Conservation (phyloP, 2,329 filamentous ascomycete species). For the Calonectria fujianensis region DNA sequence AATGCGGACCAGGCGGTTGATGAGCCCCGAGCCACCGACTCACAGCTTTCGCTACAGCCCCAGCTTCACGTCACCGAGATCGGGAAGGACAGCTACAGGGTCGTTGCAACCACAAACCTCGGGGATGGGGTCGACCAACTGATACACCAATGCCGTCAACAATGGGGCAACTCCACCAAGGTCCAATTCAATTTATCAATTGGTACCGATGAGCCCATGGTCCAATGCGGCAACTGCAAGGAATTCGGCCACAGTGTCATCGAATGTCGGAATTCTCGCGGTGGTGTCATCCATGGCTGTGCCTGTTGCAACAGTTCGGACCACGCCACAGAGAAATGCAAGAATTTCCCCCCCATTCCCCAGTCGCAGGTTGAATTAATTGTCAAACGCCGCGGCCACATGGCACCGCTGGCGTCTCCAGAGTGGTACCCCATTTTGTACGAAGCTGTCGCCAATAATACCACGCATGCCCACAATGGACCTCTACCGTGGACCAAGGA, state of each 20-base stretch:
- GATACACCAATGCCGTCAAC: background rate
- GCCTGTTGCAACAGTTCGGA: background rate
- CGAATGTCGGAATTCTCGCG: background rate
- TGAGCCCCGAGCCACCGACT: background rate
- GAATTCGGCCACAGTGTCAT: background rate
- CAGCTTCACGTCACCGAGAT: background rate
- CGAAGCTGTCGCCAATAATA: background rate
- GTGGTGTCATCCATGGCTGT: background rate
- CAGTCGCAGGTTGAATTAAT: background rate
- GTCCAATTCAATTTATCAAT: background rate
- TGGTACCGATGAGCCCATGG: background rate
- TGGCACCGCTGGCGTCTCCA: background rate
- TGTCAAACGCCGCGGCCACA: background rate
- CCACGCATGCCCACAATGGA: background rate
- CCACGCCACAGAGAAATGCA: background rate
- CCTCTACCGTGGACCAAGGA: background rate
- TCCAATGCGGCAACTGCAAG: background rate
- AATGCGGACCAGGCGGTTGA: background rate
- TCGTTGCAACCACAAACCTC: background rate
- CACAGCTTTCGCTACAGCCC: background rate
- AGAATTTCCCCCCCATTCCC: background rate
- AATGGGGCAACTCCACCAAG: background rate
- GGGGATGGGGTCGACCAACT: background rate
- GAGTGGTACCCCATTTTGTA: background rate
- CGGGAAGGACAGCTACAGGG: background rate